phyloP scores from a whole-genome alignment of 805 yeast species.

The Metschnikowia similis region DNA sequence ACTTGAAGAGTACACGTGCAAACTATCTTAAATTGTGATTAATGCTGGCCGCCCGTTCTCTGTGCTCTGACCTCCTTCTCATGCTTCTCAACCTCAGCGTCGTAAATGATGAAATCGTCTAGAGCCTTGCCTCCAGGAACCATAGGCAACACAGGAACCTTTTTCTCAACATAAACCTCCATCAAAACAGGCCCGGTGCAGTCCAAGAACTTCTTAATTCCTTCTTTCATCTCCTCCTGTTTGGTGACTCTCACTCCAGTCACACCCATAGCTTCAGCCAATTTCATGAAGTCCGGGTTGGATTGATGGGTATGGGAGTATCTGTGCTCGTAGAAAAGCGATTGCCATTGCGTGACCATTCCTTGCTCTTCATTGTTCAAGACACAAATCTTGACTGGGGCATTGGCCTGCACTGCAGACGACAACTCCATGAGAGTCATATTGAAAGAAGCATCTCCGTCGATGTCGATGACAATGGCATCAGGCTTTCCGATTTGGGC shows the following conservation, averaged over 20 bases:
- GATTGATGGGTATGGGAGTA: constrained; percentile 96
- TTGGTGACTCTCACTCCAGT: constrained; percentile 70
- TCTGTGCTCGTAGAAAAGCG: constrained; percentile 93
- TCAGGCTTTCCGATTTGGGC: constrained; percentile 97
- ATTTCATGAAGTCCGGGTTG: constrained; percentile 89
- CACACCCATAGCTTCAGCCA: constrained; percentile 92
- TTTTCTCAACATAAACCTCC: constrained; percentile 87
- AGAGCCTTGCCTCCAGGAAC: constrained; percentile 95
- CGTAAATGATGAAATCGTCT: constrained; percentile 87
- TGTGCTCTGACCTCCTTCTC: constrained; percentile 62
- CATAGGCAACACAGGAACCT: constrained; percentile 97
- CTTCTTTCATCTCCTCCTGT: constrained; percentile 54
- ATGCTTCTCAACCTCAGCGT: constrained; percentile 72
- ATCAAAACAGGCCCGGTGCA: constrained; percentile 79
- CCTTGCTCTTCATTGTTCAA: constrained; percentile 98
- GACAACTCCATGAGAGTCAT: constrained; percentile 94
- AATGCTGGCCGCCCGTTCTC: constrained; percentile 73
- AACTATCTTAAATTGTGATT: constrained; percentile 6
- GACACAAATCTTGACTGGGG: constrained; percentile 86
- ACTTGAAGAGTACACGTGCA: too few relatives aligned
- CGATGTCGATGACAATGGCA: constrained; percentile 91
- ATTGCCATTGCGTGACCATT: constrained; percentile 99
- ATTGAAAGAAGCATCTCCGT: constrained; percentile 98
- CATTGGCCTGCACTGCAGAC: constrained; percentile 88
- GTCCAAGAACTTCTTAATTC: constrained; percentile 62